These are phyloP conservation scores for Lasiosphaeria hispida DNA, from an alignment of 495 filamentous ascomycete genomes.

Conservation along the genomic window DNA sequence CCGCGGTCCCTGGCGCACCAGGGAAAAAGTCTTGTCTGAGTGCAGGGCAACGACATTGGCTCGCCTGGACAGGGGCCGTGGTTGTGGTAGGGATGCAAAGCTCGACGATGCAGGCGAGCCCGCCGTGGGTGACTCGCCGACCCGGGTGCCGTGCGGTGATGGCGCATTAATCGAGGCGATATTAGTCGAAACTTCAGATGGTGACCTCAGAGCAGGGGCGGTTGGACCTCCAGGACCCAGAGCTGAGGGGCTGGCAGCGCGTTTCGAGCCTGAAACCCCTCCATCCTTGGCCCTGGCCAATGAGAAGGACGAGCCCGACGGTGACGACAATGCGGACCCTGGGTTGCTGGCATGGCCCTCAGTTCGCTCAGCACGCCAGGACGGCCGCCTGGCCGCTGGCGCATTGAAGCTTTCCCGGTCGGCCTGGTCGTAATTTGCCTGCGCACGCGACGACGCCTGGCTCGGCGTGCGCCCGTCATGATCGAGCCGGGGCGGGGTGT, in stretches of 20 bases:
- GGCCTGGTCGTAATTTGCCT: slow-evolving; percentile 20
- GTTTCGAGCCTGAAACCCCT: slow-evolving; percentile 49
- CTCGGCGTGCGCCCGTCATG: slow-evolving; percentile 32
- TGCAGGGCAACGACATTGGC: slow-evolving; percentile 41
- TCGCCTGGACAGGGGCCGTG: slow-evolving; percentile 37
- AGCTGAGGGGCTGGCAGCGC: slow-evolving; percentile 35
- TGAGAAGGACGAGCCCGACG: slow-evolving; percentile 33
- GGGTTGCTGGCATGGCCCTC: slow-evolving; percentile 24
- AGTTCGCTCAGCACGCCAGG: slow-evolving; percentile 15
- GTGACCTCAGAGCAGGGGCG: slow-evolving; percentile 30
- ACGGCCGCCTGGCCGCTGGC: slow-evolving; percentile 15
- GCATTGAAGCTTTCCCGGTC: slow-evolving; percentile 18
- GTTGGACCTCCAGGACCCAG: slow-evolving; percentile 24
- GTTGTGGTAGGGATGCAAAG: slow-evolving; percentile 14
- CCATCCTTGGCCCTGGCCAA: slow-evolving; percentile 39
- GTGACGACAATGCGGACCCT: slow-evolving; percentile 41
- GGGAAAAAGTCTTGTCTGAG: slow-evolving; percentile 49
- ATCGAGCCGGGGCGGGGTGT: slow-evolving; percentile 45
- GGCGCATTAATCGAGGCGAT: slow-evolving; percentile 24
- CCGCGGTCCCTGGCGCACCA: slow-evolving; percentile 31
- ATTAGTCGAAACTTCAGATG: slow-evolving; percentile 33
- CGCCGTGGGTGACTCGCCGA: slow-evolving; percentile 17
- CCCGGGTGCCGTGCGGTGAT: slow-evolving; percentile 12
- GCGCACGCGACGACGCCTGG: slow-evolving; percentile 30
- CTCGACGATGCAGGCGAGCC: slow-evolving; percentile 11